A percentile compares a stretch with the other conserved stretches of the same genome.
Evolutionary conservation across 768 basidiomycete genomes (phyloP).

Genomic region (Scleroderma bovista): DNA sequence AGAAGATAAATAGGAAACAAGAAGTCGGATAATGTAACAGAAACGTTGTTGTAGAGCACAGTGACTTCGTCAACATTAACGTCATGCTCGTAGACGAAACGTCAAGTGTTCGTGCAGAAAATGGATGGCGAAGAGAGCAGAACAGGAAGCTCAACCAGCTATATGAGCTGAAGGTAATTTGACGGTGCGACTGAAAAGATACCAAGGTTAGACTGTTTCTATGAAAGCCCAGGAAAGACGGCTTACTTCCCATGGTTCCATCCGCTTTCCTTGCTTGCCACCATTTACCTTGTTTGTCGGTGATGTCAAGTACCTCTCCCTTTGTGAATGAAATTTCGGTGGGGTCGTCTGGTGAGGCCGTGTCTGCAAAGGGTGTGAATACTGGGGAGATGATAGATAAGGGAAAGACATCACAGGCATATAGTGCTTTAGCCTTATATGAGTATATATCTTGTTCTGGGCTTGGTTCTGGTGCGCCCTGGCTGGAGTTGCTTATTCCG

Average conservation of each 20-base stretch:
- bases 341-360: conserved; percentile 90
- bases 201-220: conserved; percentile 7
- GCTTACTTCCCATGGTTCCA: conserved; percentile 74
- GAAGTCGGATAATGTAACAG: conserved; percentile 26
- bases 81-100: conserved; percentile 27
- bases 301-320: conserved; percentile 86
- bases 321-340: conserved; percentile 94
- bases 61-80: conserved; percentile 24
- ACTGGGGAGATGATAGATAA: conserved; percentile 1
- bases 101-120: conserved; percentile 19
- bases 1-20: conserved; percentile 24
- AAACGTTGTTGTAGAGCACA: conserved; percentile 15
- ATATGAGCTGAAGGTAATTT: conserved; percentile 80
- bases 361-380: conserved; percentile 51
- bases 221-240: not conserved
- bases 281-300: conserved; percentile 93
- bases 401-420: conserved; percentile 61
- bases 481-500: conserved; percentile 16
- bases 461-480: conserved; percentile 22
- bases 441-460: conserved; percentile 41
- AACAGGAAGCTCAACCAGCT: conserved; percentile 25
- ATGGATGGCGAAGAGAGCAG: conserved; percentile 5
- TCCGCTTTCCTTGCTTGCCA: conserved; percentile 85
- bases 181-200: conserved; percentile 65
- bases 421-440: conserved; percentile 85